Percentiles rank a stretch among this genome's conserved stretches.
Evolutionary conservation across 768 basidiomycete genomes (phyloP).

Genomic region (Kwoniella europaea): DNA sequence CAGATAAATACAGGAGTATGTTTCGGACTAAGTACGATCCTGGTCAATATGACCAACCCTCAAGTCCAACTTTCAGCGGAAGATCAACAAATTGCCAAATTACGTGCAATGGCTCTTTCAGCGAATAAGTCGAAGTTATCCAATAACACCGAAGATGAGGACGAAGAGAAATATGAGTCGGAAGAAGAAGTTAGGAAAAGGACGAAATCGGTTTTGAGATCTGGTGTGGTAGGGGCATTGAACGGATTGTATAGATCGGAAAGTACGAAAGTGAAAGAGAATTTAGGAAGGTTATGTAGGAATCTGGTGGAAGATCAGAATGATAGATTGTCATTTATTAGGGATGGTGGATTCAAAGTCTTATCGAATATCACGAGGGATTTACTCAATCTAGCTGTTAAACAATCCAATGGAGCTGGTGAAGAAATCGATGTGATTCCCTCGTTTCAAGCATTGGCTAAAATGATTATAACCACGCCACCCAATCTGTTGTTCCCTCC

Average conservation of each 20-base stretch:
- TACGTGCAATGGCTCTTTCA: conserved; percentile 73
- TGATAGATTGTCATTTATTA: conserved; percentile 75
- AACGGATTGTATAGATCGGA: conserved; percentile 67
- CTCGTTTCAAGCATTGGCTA: conserved; percentile 85
- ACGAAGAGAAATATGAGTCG: conserved; percentile 65
- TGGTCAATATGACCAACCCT: conserved; percentile 74
- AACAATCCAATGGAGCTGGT: background rate
- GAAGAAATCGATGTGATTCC: conserved; percentile 35
- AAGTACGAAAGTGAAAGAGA: conserved; percentile 68
- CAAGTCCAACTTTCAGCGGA: conserved; percentile 76
- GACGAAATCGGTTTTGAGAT: conserved; percentile 65
- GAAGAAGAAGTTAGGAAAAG: conserved; percentile 70
- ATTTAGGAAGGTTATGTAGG: conserved; percentile 69
- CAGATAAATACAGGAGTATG: conserved; percentile 62
- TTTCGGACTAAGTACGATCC: conserved; percentile 78
- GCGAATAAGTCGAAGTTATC: conserved; percentile 33
- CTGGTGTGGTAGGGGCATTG: conserved; percentile 71
- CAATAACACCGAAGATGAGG: conserved; percentile 25
- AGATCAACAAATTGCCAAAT: conserved; percentile 77
- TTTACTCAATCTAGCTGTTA: conserved; percentile 61
- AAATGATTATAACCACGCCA: conserved; percentile 88
- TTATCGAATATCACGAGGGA: conserved; percentile 46
- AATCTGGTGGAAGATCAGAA: conserved; percentile 76
- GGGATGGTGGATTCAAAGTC: conserved; percentile 77
- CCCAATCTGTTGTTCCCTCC: conserved; percentile 91